These are phyloP conservation scores for Ambrosia hybrid DNA, from an alignment of 140 eudicot species.

Conservation along the genomic window DNA sequence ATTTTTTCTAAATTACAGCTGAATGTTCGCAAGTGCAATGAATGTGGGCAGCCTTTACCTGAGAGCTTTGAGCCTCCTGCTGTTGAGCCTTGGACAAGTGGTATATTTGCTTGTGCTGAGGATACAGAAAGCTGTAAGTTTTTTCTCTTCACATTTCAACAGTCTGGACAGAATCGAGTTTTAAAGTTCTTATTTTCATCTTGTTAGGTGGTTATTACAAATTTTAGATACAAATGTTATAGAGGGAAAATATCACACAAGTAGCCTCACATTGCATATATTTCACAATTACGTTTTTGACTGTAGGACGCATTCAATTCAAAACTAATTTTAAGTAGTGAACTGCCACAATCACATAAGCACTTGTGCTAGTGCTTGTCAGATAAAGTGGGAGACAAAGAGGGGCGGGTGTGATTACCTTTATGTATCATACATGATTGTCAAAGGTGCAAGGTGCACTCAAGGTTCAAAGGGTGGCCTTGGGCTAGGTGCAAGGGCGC, in stretches of 20 bases:
- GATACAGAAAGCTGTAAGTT: constrained; percentile 85
- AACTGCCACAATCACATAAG: not conserved
- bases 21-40: constrained; percentile 68
- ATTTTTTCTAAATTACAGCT: constrained; percentile 39
- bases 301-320: not conserved
- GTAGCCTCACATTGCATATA: not conserved
- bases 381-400: not conserved
- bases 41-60: constrained; percentile 49
- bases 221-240: not conserved
- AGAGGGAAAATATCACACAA: constrained; percentile 16
- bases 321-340: not conserved
- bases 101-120: constrained; percentile 83
- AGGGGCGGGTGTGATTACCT: not conserved
- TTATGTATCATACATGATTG: not conserved
- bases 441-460: no score
- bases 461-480: no score
- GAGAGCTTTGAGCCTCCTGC: constrained; percentile 87
- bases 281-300: not conserved
- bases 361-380: not conserved
- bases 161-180: constrained; percentile 14
- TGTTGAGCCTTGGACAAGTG: constrained; percentile 94
- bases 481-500: no score
- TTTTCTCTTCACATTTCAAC: constrained; percentile 12
- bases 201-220: not conserved
- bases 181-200: not conserved